These are phyloP conservation scores for Lolium perenne DNA, from an alignment of 176 grass and related monocot genomes.

Conservation along the genomic window DNA sequence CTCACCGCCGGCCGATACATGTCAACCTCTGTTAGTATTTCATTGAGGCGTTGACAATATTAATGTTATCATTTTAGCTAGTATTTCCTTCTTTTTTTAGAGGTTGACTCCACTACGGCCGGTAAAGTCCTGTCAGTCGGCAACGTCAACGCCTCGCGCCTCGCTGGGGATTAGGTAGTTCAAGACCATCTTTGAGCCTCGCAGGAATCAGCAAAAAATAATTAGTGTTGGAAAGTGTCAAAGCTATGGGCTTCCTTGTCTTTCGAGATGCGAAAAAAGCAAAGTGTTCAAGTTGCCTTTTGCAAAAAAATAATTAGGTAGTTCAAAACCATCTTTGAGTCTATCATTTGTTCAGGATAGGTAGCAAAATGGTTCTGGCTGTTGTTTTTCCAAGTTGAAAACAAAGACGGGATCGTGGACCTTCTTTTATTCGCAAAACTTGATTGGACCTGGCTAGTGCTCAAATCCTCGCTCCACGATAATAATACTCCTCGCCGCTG, in stretches of 20 bases:
- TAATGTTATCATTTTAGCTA: constrained; percentile 18
- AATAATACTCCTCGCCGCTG: background rate
- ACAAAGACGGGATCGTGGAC: background rate
- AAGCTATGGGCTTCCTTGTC: background rate
- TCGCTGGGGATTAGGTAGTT: too few relatives aligned
- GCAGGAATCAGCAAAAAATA: too few relatives aligned
- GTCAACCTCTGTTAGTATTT: too few relatives aligned
- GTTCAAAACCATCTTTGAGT: too few relatives aligned
- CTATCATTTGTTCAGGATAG: constrained; percentile 5
- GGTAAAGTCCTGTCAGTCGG: constrained; percentile 1
- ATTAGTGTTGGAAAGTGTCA: too few relatives aligned
- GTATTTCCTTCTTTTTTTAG: background rate
- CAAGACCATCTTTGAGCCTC: too few relatives aligned
- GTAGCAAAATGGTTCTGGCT: background rate
- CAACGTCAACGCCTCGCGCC: too few relatives aligned
- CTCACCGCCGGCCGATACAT: background rate
- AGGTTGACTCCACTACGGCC: constrained; percentile 41
- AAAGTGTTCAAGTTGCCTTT: constrained; percentile 39
- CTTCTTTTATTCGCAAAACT: background rate
- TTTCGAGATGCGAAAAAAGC: constrained; percentile 28
- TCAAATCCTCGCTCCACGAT: background rate
- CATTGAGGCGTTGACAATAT: too few relatives aligned
- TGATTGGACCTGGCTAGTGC: background rate
- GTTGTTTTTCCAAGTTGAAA: background rate
- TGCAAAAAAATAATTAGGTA: background rate